Evolutionary conservation across 208 protist species (phyloP), one percentile per base, ranked within the genome.

Genomic region (Acanthamoeba polyphaga): DNA sequence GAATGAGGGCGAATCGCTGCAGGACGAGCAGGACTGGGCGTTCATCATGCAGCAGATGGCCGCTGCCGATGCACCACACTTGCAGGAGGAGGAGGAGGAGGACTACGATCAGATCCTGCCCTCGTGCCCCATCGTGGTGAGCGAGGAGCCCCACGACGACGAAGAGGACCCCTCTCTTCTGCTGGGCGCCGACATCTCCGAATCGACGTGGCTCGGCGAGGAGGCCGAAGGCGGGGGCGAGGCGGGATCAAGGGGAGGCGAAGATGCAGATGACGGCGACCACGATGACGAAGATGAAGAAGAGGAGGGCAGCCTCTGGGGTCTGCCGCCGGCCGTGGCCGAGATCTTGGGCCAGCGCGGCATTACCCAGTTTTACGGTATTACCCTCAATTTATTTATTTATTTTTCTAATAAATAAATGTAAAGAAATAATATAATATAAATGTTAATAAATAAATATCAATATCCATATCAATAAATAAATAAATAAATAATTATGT

Each of bases 351-450:
- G 70, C 34, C 70, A 80, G 70, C 70, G 70, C 1, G 70, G 70
- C 70, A 80, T 80, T 29, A 51, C 70, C 70, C 70, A 80, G 32
- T 80, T 80, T 49, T 80, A 80, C 51, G 29, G 70, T 80, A 29
- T 58, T 58, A 22, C 17, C 53, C 2, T 19, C 3, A 0, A 2
- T 8, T 80, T 32, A 17, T 43, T 9, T n/a, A 7, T 58, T 58
- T 58, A 19, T 19, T 22, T 3, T 55, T 10, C 0, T 17, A 55
- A 55, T 55, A 55, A 17, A 17, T 55, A 55, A 17, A n/a, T n/a
- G n/a, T n/a, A 58, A 58, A 58, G 3, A 58, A 58, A 2, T 15
- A 58, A 10, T 58, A 58, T 1, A 9, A 8, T 15, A 15, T 2
- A 15, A 13, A 58, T 58, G 3, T 2, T 1, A 9, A 1, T 13